These are phyloP conservation scores for Pseudogymnoascus sp. DNA, from an alignment of 2,329 filamentous ascomycete genomes.

Conservation along the genomic window DNA sequence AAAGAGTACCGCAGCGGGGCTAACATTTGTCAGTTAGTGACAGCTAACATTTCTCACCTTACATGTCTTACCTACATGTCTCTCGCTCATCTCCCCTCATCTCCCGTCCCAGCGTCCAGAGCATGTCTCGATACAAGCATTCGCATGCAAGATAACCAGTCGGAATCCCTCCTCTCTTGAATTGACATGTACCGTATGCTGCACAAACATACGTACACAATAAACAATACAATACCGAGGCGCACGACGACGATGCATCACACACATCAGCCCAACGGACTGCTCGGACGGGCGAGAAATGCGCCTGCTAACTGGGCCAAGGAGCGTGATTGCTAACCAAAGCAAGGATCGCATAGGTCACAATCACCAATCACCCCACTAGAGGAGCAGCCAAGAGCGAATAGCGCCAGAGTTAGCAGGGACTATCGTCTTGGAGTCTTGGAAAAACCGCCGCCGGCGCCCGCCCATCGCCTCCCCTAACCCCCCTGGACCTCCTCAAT, in stretches of 20 bases:
- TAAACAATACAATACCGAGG: neutral
- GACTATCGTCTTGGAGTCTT: slow-evolving; percentile 5
- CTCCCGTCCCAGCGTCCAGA: neutral
- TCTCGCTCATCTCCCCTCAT: neutral
- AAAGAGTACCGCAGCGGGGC: neutral
- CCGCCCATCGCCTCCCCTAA: neutral
- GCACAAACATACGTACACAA: neutral
- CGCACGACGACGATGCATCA: neutral
- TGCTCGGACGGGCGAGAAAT: neutral
- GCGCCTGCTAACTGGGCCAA: neutral
- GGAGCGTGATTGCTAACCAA: neutral
- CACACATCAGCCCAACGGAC: neutral
- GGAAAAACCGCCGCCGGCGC: neutral
- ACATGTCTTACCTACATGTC: neutral
- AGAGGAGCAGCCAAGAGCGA: neutral
- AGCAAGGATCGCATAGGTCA: neutral
- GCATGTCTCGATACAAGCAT: neutral
- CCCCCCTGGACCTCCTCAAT: neutral
- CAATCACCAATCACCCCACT: neutral
- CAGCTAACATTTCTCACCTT: slow-evolving; percentile 1
- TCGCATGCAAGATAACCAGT: neutral
- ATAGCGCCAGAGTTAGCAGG: neutral
- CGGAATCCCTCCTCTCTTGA: neutral
- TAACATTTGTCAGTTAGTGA: neutral
- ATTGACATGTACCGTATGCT: neutral